phyloP scores from a whole-genome alignment of 2,329 filamentous ascomycete genomes.

The Arthroderma sp. region DNA sequence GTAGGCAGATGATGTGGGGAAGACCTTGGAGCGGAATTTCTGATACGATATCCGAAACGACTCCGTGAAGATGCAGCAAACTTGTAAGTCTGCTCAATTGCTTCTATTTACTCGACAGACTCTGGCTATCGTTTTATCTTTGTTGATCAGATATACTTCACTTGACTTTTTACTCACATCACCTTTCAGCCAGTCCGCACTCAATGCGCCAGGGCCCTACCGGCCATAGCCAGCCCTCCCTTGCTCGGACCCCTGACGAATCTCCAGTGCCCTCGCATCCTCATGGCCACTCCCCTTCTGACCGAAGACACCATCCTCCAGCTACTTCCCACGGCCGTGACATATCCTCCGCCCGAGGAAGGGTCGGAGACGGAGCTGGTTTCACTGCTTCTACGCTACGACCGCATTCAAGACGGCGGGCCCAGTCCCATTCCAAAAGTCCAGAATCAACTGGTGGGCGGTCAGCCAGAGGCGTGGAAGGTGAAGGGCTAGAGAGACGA shows the following conservation, averaged over 20 bases:
- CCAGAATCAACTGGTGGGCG: conserved; percentile 25
- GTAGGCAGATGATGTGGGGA: too few species aligned
- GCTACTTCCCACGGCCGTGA: conserved; percentile 31
- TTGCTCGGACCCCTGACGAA: conserved; percentile 31
- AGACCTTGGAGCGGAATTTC: too few species aligned
- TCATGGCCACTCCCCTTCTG: conserved; percentile 24
- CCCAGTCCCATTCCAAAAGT: conserved; percentile 31
- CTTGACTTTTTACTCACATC: too few species aligned
- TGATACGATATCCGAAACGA: too few species aligned
- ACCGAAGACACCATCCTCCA: conserved; percentile 26
- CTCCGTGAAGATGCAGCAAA: too few species aligned
- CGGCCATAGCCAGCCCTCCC: conserved; percentile 23
- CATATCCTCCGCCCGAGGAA: conserved; percentile 30
- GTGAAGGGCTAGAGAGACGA: conserved; percentile 27
- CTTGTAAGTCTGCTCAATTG: too few species aligned
- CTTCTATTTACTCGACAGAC: too few species aligned
- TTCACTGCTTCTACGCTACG: conserved; percentile 24
- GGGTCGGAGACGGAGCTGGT: conserved; percentile 24
- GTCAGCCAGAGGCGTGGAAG: conserved; percentile 21
- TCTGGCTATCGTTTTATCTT: too few species aligned
- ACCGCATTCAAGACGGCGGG: conserved; percentile 22
- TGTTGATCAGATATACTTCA: too few species aligned
- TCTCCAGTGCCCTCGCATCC: conserved; percentile 25
- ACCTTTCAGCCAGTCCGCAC: conserved; percentile 22
- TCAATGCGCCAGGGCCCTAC: conserved; percentile 21